A percentile compares a stretch with the other conserved stretches of the same genome.
phyloP scores from a whole-genome alignment of 331 rosid species.

The Quercus phellos region DNA sequence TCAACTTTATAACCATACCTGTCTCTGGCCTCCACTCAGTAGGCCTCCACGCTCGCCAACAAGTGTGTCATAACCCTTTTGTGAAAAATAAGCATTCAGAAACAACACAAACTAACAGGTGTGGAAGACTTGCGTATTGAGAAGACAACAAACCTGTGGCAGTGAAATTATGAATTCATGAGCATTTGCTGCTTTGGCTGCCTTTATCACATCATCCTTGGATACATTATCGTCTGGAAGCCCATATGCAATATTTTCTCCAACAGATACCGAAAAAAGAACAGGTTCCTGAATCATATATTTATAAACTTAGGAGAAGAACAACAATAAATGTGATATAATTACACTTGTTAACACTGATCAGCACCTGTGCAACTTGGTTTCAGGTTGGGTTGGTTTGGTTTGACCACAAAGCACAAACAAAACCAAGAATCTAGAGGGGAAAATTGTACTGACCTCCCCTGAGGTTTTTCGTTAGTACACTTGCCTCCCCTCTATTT shows the following conservation, averaged over 20 bases:
- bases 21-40: conserved; percentile 93
- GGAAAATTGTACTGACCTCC: no score
- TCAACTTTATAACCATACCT: conserved; percentile 41
- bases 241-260: conserved; percentile 96
- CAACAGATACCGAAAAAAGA: conserved; percentile 87
- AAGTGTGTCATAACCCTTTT: conserved; percentile 84
- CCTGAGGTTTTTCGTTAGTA: no score
- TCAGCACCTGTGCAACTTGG: neutral
- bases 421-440: neutral
- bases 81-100: conserved; percentile 17
- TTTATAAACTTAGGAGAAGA: neutral
- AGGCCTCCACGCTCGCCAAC: conserved; percentile 99
- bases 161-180: conserved; percentile 91
- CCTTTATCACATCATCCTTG: conserved; percentile 85
- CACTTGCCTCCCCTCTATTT: no score
- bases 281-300: conserved; percentile 72
- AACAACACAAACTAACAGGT: neutral
- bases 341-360: neutral
- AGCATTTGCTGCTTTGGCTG: conserved; percentile 97
- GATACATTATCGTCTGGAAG: conserved; percentile 91
- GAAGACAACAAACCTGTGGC: conserved; percentile 63
- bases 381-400: neutral
- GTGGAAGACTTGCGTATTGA: conserved; percentile 6
- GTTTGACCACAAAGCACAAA: neutral
- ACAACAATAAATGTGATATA: conserved; percentile 7